Conservation (phyloP, 345 rosid genomes). For the Moricandia moricandioides region DNA sequence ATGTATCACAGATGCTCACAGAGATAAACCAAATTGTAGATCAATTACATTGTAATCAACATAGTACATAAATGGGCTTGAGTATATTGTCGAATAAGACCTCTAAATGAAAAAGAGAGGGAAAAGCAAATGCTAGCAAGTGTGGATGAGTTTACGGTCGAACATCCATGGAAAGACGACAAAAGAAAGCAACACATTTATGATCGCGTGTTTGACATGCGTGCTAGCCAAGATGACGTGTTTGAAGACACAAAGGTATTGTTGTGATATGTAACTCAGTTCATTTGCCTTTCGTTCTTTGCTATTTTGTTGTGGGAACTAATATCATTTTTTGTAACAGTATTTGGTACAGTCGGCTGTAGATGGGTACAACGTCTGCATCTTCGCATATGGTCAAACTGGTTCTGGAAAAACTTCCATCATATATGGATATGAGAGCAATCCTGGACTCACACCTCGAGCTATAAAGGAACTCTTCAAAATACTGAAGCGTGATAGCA, state of each 20-base stretch:
- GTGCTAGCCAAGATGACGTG: constrained; percentile 71
- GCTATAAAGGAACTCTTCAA: constrained; percentile 86
- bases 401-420: constrained; percentile 99
- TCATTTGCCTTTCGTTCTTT: not conserved
- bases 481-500: constrained; percentile 69
- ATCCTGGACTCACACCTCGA: constrained; percentile 86
- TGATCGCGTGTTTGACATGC: constrained; percentile 88
- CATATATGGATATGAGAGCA: constrained; percentile 70
- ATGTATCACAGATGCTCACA: no score
- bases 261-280: constrained; percentile 22
- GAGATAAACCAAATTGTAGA: no score
- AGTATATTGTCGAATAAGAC: constrained; percentile 87
- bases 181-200: constrained; percentile 83
- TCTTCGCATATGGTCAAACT: constrained; percentile 98
- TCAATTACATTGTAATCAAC: no score
- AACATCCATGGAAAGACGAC: constrained; percentile 94
- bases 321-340: constrained; percentile 41
- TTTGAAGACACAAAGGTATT: constrained; percentile 89
- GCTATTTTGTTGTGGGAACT: constrained; percentile 19
- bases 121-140: constrained; percentile 47
- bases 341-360: constrained; percentile 93
- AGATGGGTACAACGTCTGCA: constrained; percentile 94
- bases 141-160: constrained; percentile 83
- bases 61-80: no score
- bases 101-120: constrained; percentile 76